Base-by-base conservation (phyloP, 768 basidiomycete species). In the Rhodotorula graminis region DNA sequence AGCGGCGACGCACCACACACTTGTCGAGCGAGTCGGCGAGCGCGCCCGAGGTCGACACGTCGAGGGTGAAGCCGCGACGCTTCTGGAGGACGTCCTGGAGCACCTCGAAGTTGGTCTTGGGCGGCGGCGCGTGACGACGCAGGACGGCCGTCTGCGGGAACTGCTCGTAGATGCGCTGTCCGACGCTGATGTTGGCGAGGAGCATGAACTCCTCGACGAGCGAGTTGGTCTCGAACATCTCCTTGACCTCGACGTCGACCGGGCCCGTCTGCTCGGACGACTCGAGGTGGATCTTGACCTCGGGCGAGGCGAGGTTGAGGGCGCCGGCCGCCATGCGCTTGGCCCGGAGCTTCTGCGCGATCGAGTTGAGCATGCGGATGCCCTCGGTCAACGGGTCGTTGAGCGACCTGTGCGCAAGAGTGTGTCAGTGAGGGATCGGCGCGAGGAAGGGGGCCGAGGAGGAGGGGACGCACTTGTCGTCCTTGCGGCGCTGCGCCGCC, bases 201-300 rank as follows among this genome's bases (percentile, higher is more conserved):
- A 99, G 83, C 96, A 99, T 99, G 82, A 99, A 97, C 81, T 98
- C 96, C 81, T 99, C 96, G 3, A 98, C 96, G 14, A 98, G 83
- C 74, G 91, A 93, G 80, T 98, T 98, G 16, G 96, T 99, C 82
- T 98, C 94, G 42, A 86, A 83, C 79, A 90, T 80, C 78, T 92
- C 89, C 80, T 98, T 98, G 80, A 94, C 93, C 82, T 97, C 93
- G 18, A 99, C 94, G 29, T 65, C 64, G 65, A 56, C 53, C 33
- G 67, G 71, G 0, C 77, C 79, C 4, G 92, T 90, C 0, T 90
- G 91, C 80, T 98, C 96, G 2, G 93, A 84, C 75, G 90, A 92
- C 78, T 96, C 92, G 25, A 98, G 84, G 76, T 97, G 89, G 73
- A 99, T 97, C 81, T 94, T 97, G 81, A 99, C 91, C 84, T 99